Evolutionary conservation across 1,284 basidiomycete genomes (phyloP), one percentile per base, ranked within the genome.

Genomic region (Leucoagaricus sp.): DNA sequence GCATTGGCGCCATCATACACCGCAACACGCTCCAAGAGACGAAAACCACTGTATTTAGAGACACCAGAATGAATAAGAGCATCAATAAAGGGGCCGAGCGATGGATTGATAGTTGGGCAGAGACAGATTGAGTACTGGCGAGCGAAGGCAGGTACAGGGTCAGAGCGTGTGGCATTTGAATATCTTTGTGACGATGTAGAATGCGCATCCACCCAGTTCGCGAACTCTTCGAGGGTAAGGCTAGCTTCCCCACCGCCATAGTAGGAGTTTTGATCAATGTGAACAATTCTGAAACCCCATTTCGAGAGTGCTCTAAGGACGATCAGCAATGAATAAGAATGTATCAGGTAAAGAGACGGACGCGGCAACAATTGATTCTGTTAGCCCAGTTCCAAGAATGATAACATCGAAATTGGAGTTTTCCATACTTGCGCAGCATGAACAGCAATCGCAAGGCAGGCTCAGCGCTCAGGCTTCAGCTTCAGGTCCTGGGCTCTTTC

Each of bases 361-460:
- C 93, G 94, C 93, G 62, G 94, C 91, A 50, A 83, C 73, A 34
- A 97, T 92, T n/a, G 93, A 93, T 66, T 95, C 86, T 25, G 89
- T 80, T 8, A 97, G 78, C 0, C 93, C 94, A 19, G 95, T 98
- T 7, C 95, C 94, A 49, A 97, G 73, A 15, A 98, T 79, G 42
- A 94, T 77, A 19, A 87, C 86, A 66, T 97, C 93, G 67, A 95
- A 96, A 33, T 65, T 64, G 33, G 63, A 66, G 54, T 74, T 72
- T 19, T 73, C 69, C 55, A 57, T 57, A 4, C 12, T 12, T 31
- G 10, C 21, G 26, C 42, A 28, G 26, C 26, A 40, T 38, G n/a
- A n/a, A n/a, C n/a, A n/a, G n/a, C n/a, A n/a, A n/a, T n/a, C n/a
- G n/a, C n/a, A n/a, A n/a, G n/a, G n/a, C n/a, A n/a, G n/a, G n/a